Evolutionary conservation across 2,329 filamentous ascomycete species (phyloP).

Genomic region (Phaeomoniella chlamydospora): DNA sequence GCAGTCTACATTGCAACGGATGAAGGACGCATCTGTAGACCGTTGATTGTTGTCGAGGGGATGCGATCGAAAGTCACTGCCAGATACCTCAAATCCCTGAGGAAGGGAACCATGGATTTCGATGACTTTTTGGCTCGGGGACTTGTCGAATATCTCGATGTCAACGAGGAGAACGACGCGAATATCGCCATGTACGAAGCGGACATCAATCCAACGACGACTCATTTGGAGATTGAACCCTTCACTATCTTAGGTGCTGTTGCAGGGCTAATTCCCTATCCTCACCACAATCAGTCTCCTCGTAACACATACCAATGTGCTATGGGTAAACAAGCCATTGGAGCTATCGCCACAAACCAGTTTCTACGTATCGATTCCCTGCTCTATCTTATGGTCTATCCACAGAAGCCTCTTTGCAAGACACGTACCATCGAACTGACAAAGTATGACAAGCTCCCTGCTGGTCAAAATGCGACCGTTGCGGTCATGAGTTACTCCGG

Average conservation of each 20-base stretch:
- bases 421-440: conserved; percentile 93
- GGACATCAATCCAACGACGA: conserved; percentile 69
- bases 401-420: conserved; percentile 94
- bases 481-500: conserved; percentile 99
- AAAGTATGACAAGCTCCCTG: conserved; percentile 92
- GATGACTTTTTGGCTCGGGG: conserved; percentile 87
- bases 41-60: conserved; percentile 88
- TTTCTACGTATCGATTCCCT: conserved; percentile 94
- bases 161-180: conserved; percentile 96
- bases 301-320: conserved; percentile 98
- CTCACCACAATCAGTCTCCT: conserved; percentile 96
- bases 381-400: conserved; percentile 92
- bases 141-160: conserved; percentile 84
- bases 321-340: conserved; percentile 99
- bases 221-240: conserved; percentile 93
- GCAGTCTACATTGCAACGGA: conserved; percentile 94
- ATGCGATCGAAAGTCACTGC: conserved; percentile 66
- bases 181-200: conserved; percentile 83
- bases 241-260: conserved; percentile 95
- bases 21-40: conserved; percentile 89
- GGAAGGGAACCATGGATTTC: conserved; percentile 73
- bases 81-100: conserved; percentile 65
- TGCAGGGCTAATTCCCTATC: conserved; percentile 90
- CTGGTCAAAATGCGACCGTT: conserved; percentile 91
- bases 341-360: conserved; percentile 95